A percentile compares a stretch with the other conserved stretches of the same genome.
Conservation (phyloP, 2,329 filamentous ascomycete genomes). For the Chrysosporium queenslandicum region DNA sequence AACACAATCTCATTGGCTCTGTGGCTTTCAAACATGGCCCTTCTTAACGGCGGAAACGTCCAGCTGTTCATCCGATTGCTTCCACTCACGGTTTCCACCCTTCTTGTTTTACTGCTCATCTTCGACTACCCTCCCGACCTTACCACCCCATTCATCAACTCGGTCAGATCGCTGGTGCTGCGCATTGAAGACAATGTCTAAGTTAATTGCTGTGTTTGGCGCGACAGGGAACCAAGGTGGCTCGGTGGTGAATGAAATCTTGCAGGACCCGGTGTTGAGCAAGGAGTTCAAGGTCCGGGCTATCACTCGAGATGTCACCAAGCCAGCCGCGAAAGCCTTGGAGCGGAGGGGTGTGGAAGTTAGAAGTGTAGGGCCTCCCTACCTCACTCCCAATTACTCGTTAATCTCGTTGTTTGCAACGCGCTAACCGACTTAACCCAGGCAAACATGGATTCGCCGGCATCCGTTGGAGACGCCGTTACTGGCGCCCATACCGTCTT, state of each 20-base stretch:
- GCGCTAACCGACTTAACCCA: conserved; percentile 16
- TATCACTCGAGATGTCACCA: conserved; percentile 40
- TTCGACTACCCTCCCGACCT: conserved; percentile 5
- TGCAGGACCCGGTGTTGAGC: conserved; percentile 38
- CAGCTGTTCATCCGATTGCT: conserved; percentile 3
- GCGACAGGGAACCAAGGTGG: conserved; percentile 46
- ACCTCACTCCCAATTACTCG: conserved; percentile 18
- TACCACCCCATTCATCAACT: not conserved
- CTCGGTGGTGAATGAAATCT: conserved; percentile 39
- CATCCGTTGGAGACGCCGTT: conserved; percentile 36
- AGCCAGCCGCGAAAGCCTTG: conserved; percentile 25
- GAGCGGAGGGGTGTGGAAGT: conserved; percentile 26
- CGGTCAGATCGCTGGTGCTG: not conserved
- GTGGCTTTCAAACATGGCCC: conserved; percentile 49
- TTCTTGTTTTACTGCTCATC: not conserved
- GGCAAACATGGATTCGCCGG: conserved; percentile 34
- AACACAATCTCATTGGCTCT: no score
- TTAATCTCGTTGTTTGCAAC: no score
- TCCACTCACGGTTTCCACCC: conserved; percentile 1
- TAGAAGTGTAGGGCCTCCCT: conserved; percentile 4
- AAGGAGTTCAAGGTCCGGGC: conserved; percentile 42
- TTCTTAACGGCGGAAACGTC: conserved; percentile 61
- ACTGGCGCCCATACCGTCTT: conserved; percentile 42
- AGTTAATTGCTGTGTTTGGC: conserved; percentile 40
- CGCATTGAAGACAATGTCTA: conserved; percentile 12